Evolutionary conservation across 163 green algal species (phyloP).

Genomic region (Scenedesmus sp.): DNA sequence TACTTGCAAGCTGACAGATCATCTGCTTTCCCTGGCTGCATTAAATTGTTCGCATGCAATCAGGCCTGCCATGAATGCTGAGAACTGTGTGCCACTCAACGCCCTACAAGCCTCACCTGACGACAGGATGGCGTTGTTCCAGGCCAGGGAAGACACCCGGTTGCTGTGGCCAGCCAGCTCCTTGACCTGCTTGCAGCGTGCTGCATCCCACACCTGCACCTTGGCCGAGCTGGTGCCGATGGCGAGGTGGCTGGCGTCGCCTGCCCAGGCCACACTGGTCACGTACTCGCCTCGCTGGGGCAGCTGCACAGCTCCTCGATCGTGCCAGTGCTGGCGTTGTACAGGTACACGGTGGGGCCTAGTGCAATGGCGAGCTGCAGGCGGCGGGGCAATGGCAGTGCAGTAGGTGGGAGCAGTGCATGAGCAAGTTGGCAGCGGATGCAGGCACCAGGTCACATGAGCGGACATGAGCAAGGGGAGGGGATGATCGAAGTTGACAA

Average conservation of each 20-base stretch:
- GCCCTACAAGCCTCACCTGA: slow-evolving; percentile 50
- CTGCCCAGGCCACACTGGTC: slow-evolving; percentile 90
- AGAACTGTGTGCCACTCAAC: background rate
- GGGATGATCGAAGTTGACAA: background rate
- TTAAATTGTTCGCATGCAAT: too few relatives aligned
- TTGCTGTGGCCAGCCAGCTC: slow-evolving; percentile 93
- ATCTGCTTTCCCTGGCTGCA: background rate
- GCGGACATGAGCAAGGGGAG: too few relatives aligned
- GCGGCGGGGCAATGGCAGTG: background rate
- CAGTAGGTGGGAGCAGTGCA: background rate
- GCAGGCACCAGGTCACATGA: background rate
- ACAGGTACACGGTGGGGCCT: slow-evolving; percentile 94
- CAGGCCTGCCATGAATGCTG: background rate
- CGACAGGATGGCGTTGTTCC: slow-evolving; percentile 90
- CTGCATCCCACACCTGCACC: slow-evolving; percentile 84
- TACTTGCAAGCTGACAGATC: background rate
- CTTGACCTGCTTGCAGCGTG: slow-evolving; percentile 83
- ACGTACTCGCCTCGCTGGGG: slow-evolving; percentile 88
- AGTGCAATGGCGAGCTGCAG: slow-evolving; percentile 93
- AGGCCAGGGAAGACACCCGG: slow-evolving; percentile 88
- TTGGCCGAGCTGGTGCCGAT: slow-evolving; percentile 85
- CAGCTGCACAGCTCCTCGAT: slow-evolving; percentile 92
- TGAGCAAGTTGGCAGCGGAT: background rate
- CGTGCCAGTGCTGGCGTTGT: slow-evolving; percentile 88
- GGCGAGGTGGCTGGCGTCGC: slow-evolving; percentile 93